Conservation (phyloP, 1,139 yeast genomes). For the Yamadazyma taylorii region DNA sequence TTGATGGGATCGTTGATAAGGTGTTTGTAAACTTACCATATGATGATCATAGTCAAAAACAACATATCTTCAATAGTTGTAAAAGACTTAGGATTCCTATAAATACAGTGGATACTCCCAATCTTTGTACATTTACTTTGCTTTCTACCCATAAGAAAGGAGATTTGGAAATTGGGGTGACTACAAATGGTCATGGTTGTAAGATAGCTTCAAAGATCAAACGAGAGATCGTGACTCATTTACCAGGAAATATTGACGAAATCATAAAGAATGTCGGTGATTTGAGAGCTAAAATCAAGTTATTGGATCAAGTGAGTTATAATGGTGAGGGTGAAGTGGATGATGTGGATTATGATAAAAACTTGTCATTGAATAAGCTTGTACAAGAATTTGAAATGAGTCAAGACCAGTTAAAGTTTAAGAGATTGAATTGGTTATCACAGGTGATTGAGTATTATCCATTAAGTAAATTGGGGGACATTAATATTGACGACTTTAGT, state of each 20-base stretch:
- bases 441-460: constrained; percentile 95
- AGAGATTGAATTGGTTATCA: constrained; percentile 79
- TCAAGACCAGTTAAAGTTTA: constrained; percentile 50
- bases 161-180: constrained; percentile 76
- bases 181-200: constrained; percentile 91
- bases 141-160: constrained; percentile 73
- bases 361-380: constrained; percentile 53
- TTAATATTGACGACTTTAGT: constrained; percentile 56
- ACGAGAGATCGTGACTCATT: constrained; percentile 63
- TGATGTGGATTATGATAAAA: constrained; percentile 14
- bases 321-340: constrained; percentile 72
- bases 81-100: constrained; percentile 69
- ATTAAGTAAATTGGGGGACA: constrained; percentile 54
- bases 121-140: constrained; percentile 71
- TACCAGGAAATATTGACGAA: constrained; percentile 71
- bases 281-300: constrained; percentile 56
- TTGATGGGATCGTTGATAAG: constrained; percentile 65
- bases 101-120: constrained; percentile 74
- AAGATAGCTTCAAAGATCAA: constrained; percentile 78
- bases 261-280: constrained; percentile 71
- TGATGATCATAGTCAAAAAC: constrained; percentile 26
- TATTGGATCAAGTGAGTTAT: constrained; percentile 46
- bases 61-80: constrained; percentile 51
- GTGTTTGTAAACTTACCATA: constrained; percentile 61
- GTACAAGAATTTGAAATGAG: constrained; percentile 62